These are phyloP conservation scores for Phytophthora cactorum DNA, from an alignment of 352 stramenopile species.

Conservation along the genomic window DNA sequence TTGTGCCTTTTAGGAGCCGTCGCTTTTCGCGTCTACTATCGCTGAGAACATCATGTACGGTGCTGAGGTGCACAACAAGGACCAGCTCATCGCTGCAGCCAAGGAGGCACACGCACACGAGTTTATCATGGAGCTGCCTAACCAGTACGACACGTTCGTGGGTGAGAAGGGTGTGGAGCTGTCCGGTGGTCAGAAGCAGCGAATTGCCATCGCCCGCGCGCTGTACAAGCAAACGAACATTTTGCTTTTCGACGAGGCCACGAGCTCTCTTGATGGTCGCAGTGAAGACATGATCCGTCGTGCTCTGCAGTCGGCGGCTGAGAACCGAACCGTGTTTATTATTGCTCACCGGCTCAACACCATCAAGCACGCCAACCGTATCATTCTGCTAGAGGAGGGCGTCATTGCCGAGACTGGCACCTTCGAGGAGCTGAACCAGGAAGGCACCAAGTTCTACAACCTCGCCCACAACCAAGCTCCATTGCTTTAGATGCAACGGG, in stretches of 20 bases:
- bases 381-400: slow-evolving; percentile 86
- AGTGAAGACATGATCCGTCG: slow-evolving; percentile 85
- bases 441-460: slow-evolving; percentile 82
- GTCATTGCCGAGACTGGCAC: slow-evolving; percentile 79
- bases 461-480: slow-evolving; percentile 69
- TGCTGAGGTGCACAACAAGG: slow-evolving; percentile 52
- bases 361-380: slow-evolving; percentile 84
- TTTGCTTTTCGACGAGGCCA: slow-evolving; percentile 86
- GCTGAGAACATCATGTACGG: slow-evolving; percentile 91
- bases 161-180: slow-evolving; percentile 97
- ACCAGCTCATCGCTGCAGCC: slow-evolving; percentile 61
- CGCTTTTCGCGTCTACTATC: slow-evolving; percentile 83
- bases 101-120: slow-evolving; percentile 82
- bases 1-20: slow-evolving; percentile 52
- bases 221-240: slow-evolving; percentile 86
- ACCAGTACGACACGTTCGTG: slow-evolving; percentile 97
- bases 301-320: slow-evolving; percentile 60
- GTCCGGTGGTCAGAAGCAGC: slow-evolving; percentile 97
- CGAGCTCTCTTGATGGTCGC: slow-evolving; percentile 80
- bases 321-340: slow-evolving; percentile 83
- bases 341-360: slow-evolving; percentile 89
- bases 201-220: slow-evolving; percentile 85
- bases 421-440: slow-evolving; percentile 75
- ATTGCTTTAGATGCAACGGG: slow-evolving; percentile 48
- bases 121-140: slow-evolving; percentile 83